Base-by-base conservation (phyloP, 371 early-diverging fungal genomes). In the Syncephalastrum monosporum region DNA sequence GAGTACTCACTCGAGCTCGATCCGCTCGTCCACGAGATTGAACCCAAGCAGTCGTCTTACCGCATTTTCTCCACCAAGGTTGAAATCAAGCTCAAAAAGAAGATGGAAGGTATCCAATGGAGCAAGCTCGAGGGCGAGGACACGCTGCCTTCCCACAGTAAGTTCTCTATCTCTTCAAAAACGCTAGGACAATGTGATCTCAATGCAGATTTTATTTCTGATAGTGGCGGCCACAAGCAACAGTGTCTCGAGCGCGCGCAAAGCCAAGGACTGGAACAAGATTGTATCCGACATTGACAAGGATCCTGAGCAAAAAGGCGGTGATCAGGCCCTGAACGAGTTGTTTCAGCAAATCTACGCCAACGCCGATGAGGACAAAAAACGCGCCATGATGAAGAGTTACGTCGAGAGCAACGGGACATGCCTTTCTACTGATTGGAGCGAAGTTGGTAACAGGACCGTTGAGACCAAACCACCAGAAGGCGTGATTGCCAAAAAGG, bases 371-470 rank as follows among this genome's bases (percentile, higher is more conserved):
- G 93, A 92, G n/a, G 93, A 99, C 61, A 90, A 92, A 4, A 82
- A 86, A 50, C 79, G 92, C 42, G 99, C 99, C 0, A 99, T 99
- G 99, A 89, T 97, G 83, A 99, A 99, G 85, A 92, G 92, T 64
- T 98, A 91, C 71, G 82, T 86, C 5, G 99, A 99, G 72, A 91
- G 91, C 71, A 91, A 91, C 56, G 99, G 99, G 24, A 98, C 98
- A 2, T 86, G 87, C 56, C 77, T 99, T 50, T 91, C 91, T 49
- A 99, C 99, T 47, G 95, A 99, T 68, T 99, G 99, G 99, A 77
- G 77, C 16, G 94, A 95, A 70, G 95, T 98, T 41, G 84, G 88
- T 21, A 82, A 87, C 69, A 87, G 84, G 54, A 75, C 77, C 44
- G 93, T 95, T 17, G 91, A 92, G 71, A 83, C 85, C 3, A 82